Base-by-base conservation (phyloP, 1,284 basidiomycete genomes). In the Pyrrhoderma lamaoense region DNA sequence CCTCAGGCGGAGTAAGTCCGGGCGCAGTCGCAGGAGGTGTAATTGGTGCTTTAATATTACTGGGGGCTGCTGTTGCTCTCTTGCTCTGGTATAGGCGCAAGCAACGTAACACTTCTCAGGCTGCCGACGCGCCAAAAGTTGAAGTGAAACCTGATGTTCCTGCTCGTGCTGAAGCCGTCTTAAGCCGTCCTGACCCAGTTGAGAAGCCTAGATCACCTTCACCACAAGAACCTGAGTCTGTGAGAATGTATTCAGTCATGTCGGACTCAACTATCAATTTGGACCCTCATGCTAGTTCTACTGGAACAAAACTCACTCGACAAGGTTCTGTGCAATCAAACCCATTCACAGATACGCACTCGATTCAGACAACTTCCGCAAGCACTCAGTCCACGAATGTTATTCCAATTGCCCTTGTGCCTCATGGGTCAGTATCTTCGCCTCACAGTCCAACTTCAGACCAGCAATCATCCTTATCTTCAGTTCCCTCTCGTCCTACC, bases 341-440 rank as follows among this genome's bases (percentile, higher is more conserved):
- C 68, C 86, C 86, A n/a, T 89, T 89, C 65, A 76, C 77, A 37
- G 86, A 89, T 62, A 69, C 64, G 31, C 77, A 83, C 51, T 88
- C 86, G 18, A 89, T 89, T 54, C 83, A 86, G 65, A 89, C 87
- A 14, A 71, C 72, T 1, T 77, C 76, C 14, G 80, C 81, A 18
- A 75, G 77, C 48, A 83, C 85, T 9, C 82, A 85, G 62, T 77
- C 77, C 37, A 86, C 87, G 13, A 89, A 90, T 60, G 87, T 88
- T 57, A 90, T 90, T 51, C 87, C 87, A 54, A 90, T 89, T 57
- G 85, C 85, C 3, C 72, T 89, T 47, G 82, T 89, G 35, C 69
- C 82, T n/a, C 76, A 83, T 18, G 76, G 77, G 16, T 73, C 75
- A 8, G 64, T 66, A 35, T 60, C 60, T 16, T 91, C 22, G 72